Percentiles rank a stretch among this genome's conserved stretches.
Evolutionary conservation across 225 moss, liverwort and hornwort genomes (phyloP).

Genomic region (Physcomitrellopsis africana): DNA sequence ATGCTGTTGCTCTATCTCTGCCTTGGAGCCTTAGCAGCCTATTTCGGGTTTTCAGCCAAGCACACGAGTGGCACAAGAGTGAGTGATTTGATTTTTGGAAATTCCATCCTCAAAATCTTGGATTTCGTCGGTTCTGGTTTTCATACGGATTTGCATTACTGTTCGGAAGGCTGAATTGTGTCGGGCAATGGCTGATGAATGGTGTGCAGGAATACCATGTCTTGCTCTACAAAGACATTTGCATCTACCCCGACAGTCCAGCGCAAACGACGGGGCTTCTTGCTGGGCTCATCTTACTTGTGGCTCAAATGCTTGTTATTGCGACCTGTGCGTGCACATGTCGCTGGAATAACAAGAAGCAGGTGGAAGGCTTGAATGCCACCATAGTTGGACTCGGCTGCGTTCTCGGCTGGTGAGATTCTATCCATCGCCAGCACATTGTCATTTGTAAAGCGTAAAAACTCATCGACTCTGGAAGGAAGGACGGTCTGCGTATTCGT

Average conservation of each 20-base stretch:
- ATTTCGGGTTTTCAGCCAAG: constrained; percentile 38
- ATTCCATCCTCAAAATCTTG: neutral
- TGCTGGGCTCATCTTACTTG: constrained; percentile 45
- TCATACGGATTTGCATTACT: no score
- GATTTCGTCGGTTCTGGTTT: neutral
- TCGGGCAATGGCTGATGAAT: neutral
- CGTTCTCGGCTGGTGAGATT: constrained; percentile 47
- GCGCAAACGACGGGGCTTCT: constrained; percentile 47
- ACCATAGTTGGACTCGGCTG: constrained; percentile 42
- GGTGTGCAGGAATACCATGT: constrained; percentile 47
- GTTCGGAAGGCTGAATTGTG: neutral
- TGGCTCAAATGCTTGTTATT: constrained; percentile 46
- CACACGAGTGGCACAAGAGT: constrained; percentile 34
- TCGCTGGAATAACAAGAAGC: constrained; percentile 45
- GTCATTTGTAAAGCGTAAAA: neutral
- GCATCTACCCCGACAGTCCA: constrained; percentile 48
- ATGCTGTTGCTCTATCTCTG: constrained; percentile 39
- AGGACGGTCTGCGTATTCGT: no score
- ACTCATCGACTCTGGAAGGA: no score
- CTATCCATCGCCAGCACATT: neutral
- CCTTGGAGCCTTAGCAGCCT: constrained; percentile 40
- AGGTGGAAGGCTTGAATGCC: constrained; percentile 37
- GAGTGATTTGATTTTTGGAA: neutral
- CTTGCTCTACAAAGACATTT: constrained; percentile 34
- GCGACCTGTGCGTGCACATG: constrained; percentile 45